Evolutionary conservation across 2,329 filamentous ascomycete genomes (phyloP), one percentile per base, ranked within the genome.

Genomic region (Kalaharituber pfeilii): DNA sequence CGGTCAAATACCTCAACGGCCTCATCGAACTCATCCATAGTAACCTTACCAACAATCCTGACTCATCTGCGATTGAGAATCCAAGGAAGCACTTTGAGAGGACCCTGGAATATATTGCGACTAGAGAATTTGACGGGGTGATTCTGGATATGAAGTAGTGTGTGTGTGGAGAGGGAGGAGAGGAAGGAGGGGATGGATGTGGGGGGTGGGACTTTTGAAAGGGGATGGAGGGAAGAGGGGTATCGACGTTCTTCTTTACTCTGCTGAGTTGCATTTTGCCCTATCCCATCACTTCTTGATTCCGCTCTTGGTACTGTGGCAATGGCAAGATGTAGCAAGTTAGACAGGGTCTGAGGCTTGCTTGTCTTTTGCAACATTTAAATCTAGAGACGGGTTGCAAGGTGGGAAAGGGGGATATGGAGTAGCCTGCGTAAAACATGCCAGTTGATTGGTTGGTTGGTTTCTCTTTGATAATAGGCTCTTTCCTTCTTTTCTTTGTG

Each of bases 11-110:
- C 68, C 77, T 98, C 59, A 98, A 98, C 66, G 91, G 91, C 2
- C 79, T 98, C 51, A 96, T 98, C 66, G 91, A 98, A 71, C 79
- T 98, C 59, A 96, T 98, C 65, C 88, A 98, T 69, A 94, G 87
- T 22, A 98, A 98, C 66, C 75, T 98, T 28, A 87, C 83, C 54
- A 91, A 86, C 66, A 82, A 86, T 66, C 78, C 82, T 63, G 85
- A 91, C 63, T 85, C 84, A 28, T 77, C 82, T 0, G 83, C 81
- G 22, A 76, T 96, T 51, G 91, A 98, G 66, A 86, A 81, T 60
- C 93, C 91, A 59, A 84, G 83, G 68, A 86, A 86, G 65, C 91
- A 98, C 69, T 98, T 98, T 70, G 78, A 93, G 69, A 80, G 93
- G 60, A 98, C 91, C 4, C 73, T 98, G 64, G 88, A 95, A 58